phyloP scores from a whole-genome alignment of 208 protist genomes.

The Jaenimonas drosophilae region DNA sequence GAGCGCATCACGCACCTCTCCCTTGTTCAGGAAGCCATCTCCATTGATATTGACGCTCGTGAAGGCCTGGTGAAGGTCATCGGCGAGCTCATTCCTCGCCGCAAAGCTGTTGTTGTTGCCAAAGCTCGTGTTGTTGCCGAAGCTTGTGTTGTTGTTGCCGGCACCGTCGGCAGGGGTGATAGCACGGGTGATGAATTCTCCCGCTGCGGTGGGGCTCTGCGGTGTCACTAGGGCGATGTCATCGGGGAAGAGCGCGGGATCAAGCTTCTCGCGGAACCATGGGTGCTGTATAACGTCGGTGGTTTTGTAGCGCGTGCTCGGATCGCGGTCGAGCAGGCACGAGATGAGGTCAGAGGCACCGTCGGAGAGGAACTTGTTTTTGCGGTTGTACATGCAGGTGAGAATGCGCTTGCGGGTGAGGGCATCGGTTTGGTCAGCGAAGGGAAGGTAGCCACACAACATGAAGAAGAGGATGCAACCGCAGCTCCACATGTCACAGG shows the following conservation, averaged over 20 bases:
- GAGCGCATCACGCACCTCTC: constrained; percentile 80
- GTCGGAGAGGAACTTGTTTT: constrained; percentile 61
- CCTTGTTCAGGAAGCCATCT: constrained; percentile 62
- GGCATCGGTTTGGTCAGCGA: constrained; percentile 83
- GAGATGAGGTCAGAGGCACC: constrained; percentile 67
- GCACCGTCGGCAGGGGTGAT: constrained; percentile 29
- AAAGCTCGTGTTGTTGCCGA: too few species aligned
- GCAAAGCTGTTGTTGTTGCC: constrained; percentile 6
- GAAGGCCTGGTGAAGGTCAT: constrained; percentile 69
- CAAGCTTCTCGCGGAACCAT: constrained; percentile 76
- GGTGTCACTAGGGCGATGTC: constrained; percentile 13
- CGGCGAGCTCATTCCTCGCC: constrained; percentile 20
- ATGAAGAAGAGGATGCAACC: constrained; percentile 98
- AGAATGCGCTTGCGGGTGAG: constrained; percentile 84
- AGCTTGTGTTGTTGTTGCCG: too few species aligned
- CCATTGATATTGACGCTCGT: constrained; percentile 64
- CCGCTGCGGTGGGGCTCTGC: constrained; percentile 16
- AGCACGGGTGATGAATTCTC: constrained; percentile 58
- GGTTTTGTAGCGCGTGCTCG: constrained; percentile 49
- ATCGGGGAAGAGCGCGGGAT: constrained; percentile 50
- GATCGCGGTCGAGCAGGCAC: constrained; percentile 57
- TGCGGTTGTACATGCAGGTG: constrained; percentile 75
- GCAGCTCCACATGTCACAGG: constrained; percentile 96
- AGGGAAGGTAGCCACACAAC: constrained; percentile 95
- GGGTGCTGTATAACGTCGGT: constrained; percentile 64